phyloP scores from a whole-genome alignment of 306 rosid species.

The Gleditsia sinensis region DNA sequence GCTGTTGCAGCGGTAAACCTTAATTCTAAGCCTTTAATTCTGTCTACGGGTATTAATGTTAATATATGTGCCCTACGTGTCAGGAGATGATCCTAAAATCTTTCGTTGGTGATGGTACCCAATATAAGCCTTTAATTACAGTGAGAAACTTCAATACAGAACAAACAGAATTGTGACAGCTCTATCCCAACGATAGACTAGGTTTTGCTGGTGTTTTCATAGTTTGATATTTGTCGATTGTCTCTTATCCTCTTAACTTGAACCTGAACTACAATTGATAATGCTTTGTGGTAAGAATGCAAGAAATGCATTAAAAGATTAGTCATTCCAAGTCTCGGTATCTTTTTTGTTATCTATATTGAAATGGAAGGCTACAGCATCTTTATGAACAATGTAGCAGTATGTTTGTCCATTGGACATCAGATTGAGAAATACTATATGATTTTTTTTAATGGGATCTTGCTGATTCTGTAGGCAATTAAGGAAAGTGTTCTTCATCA shows the following conservation, averaged over 20 bases:
- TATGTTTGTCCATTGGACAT: not conserved
- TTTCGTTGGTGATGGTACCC: not conserved
- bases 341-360: not conserved
- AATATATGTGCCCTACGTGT: not conserved
- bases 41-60: constrained; percentile 17
- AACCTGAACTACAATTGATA: not conserved
- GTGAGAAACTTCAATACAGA: not conserved
- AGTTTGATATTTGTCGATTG: too few relatives aligned
- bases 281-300: not conserved
- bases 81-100: not conserved
- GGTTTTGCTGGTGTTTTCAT: not conserved
- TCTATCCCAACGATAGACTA: not conserved
- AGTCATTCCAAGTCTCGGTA: not conserved
- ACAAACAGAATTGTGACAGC: not conserved
- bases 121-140: too few relatives aligned
- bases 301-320: not conserved
- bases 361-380: not conserved
- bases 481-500: constrained; percentile 72
- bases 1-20: constrained; percentile 61
- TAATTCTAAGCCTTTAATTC: constrained; percentile 9
- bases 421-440: not conserved
- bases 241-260: too few relatives aligned
- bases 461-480: constrained; percentile 64
- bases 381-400: not conserved
- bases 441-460: constrained; percentile 37